These are phyloP conservation scores for Picochlorum sp. DNA, from an alignment of 139 green algal species.

Conservation along the genomic window DNA sequence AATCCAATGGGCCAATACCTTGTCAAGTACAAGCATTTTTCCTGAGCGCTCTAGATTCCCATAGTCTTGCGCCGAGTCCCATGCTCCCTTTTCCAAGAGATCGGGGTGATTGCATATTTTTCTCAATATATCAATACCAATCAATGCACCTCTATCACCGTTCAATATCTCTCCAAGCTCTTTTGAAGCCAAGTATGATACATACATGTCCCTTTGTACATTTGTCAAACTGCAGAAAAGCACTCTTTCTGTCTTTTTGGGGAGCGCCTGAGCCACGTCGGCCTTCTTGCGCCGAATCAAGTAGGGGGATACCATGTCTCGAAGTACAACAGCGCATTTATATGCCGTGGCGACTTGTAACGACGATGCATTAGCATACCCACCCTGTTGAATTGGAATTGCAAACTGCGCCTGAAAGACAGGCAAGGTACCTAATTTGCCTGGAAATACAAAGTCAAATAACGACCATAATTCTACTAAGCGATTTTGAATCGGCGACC, in stretches of 20 bases:
- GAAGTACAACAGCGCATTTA: slow-evolving; percentile 84
- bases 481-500: slow-evolving; percentile 92
- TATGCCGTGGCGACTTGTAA: slow-evolving; percentile 82
- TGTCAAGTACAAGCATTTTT: slow-evolving; percentile 72
- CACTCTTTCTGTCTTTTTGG: slow-evolving; percentile 94
- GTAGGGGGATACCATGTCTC: slow-evolving; percentile 93
- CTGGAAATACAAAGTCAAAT: slow-evolving; percentile 99
- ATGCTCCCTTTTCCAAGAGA: slow-evolving; percentile 69
- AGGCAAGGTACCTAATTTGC: slow-evolving; percentile 91
- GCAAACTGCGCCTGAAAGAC: slow-evolving; percentile 94
- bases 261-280: slow-evolving; percentile 81
- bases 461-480: slow-evolving; percentile 95
- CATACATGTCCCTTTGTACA: slow-evolving; percentile 85
- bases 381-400: slow-evolving; percentile 84
- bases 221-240: slow-evolving; percentile 84
- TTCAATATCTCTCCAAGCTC: slow-evolving; percentile 54
- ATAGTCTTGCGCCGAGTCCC: slow-evolving; percentile 42
- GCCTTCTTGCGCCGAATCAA: slow-evolving; percentile 87
- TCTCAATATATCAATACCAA: slow-evolving; percentile 89
- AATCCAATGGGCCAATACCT: slow-evolving; percentile 74
- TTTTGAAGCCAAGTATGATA: slow-evolving; percentile 58
- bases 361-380: slow-evolving; percentile 75
- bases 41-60: slow-evolving; percentile 58
- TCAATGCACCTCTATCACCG: slow-evolving; percentile 58
- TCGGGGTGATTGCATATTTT: slow-evolving; percentile 99